A percentile compares a stretch with the other conserved stretches of the same genome.
These are phyloP conservation scores for Diaporthe vaccinii DNA, from an alignment of 2,329 filamentous ascomycete species.

Conservation along the genomic window DNA sequence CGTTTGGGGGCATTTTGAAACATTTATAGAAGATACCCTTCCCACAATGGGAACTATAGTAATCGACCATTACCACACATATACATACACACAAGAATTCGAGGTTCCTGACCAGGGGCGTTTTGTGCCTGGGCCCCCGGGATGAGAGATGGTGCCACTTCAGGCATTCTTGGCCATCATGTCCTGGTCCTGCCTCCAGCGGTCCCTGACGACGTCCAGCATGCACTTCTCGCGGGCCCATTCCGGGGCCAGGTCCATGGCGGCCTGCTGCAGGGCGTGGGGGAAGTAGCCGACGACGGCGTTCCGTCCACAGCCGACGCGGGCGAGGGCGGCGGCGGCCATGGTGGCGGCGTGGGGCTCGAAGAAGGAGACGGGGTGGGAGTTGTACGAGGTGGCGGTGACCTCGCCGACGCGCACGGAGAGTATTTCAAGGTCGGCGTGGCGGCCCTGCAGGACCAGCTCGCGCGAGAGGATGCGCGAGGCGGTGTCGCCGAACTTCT, in stretches of 20 bases:
- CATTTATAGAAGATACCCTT: slow-evolving; percentile 41
- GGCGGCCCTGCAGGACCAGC: slow-evolving; percentile 39
- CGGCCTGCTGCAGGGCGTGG: slow-evolving; percentile 41
- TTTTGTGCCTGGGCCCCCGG: neutral
- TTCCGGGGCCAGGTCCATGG: slow-evolving; percentile 35
- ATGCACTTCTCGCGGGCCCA: neutral
- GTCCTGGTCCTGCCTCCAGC: slow-evolving; percentile 34
- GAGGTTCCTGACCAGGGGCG: neutral
- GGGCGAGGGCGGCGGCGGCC: slow-evolving; percentile 43
- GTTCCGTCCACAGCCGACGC: slow-evolving; percentile 44
- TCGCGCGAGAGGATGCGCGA: slow-evolving; percentile 42
- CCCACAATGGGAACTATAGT: slow-evolving; percentile 36
- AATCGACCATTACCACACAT: neutral
- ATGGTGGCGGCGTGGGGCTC: slow-evolving; percentile 42
- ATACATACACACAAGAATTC: neutral
- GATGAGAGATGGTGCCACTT: neutral
- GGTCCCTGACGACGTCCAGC: neutral
- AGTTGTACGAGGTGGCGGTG: slow-evolving; percentile 42
- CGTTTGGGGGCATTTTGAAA: neutral
- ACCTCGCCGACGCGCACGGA: slow-evolving; percentile 43
- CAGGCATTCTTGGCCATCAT: slow-evolving; percentile 24
- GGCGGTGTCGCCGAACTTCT: slow-evolving; percentile 41
- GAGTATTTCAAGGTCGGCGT: slow-evolving; percentile 44
- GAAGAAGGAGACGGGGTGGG: slow-evolving; percentile 38
- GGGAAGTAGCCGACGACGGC: slow-evolving; percentile 43